These are phyloP conservation scores for Picochlorum sp. DNA, from an alignment of 139 green algal genomes.

Conservation along the genomic window DNA sequence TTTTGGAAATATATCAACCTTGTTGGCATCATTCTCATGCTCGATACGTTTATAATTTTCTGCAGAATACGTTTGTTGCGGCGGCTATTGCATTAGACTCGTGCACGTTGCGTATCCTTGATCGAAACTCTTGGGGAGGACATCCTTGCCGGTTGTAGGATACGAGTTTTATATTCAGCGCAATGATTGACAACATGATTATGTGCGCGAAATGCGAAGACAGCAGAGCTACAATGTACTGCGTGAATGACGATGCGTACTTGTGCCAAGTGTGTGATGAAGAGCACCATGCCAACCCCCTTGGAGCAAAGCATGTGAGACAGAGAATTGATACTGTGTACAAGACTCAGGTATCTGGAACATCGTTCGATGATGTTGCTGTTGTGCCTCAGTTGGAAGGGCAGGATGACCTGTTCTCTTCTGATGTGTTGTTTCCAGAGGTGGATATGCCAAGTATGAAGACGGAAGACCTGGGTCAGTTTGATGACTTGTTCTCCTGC, in stretches of 20 bases:
- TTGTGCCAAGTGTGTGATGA: slow-evolving; percentile 25
- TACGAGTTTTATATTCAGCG: too few relatives aligned
- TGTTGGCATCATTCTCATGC: too few relatives aligned
- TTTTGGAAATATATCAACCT: too few relatives aligned
- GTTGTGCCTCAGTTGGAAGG: slow-evolving; percentile 15
- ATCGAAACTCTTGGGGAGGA: too few relatives aligned
- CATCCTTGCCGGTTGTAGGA: too few relatives aligned
- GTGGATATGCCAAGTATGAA: too few relatives aligned
- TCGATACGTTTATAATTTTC: too few relatives aligned
- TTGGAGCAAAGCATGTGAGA: too few relatives aligned
- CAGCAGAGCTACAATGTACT: slow-evolving; percentile 15
- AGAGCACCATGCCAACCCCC: slow-evolving; percentile 4
- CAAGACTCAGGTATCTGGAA: not conserved
- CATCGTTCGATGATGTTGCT: slow-evolving; percentile 8
- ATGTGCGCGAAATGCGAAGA: slow-evolving; percentile 16
- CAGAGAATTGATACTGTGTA: slow-evolving; percentile 4
- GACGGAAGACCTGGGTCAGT: not conserved
- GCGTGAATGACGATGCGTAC: slow-evolving; percentile 29
- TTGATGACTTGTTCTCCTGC: not conserved
- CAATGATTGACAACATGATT: not conserved
- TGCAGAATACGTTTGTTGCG: not conserved
- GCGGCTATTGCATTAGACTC: too few relatives aligned
- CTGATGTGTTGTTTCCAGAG: too few relatives aligned
- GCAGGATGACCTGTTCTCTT: not conserved
- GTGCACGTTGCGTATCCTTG: too few relatives aligned